phyloP scores from a whole-genome alignment of 2,329 filamentous ascomycete genomes.

The Tolypocladium album region DNA sequence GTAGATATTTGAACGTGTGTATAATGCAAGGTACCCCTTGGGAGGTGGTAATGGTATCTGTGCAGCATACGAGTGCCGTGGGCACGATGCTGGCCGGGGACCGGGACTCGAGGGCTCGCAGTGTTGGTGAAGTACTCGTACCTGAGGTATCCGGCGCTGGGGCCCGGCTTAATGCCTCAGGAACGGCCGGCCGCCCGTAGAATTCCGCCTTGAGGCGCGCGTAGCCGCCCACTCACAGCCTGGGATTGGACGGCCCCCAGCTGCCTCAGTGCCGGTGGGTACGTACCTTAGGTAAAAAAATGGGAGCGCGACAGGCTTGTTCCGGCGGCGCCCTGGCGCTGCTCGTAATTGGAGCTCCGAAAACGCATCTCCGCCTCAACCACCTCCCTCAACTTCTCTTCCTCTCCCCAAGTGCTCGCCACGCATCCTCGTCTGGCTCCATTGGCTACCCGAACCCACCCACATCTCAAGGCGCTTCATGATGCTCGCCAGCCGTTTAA shows the following conservation, averaged over 20 bases:
- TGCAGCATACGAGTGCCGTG: background rate
- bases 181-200: conserved; percentile 1
- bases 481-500: conserved; percentile 52
- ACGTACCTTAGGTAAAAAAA: background rate
- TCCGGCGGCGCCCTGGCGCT: conserved; percentile 1
- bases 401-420: conserved; percentile 4
- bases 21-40: background rate
- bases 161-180: conserved; percentile 3
- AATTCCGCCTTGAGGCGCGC: conserved; percentile 8
- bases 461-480: conserved; percentile 18
- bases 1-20: background rate
- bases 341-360: conserved; percentile 5
- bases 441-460: conserved; percentile 14
- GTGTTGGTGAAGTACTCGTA: too few relatives aligned
- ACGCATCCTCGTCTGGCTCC: conserved; percentile 4
- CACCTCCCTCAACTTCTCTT: background rate
- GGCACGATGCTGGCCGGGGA: background rate
- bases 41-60: background rate
- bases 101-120: too few relatives aligned
- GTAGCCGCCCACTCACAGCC: conserved; percentile 4
- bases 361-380: conserved; percentile 1
- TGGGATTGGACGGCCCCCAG: background rate
- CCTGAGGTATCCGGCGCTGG: too few relatives aligned
- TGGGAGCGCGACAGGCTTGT: background rate
- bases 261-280: background rate